A percentile compares a stretch with the other conserved stretches of the same genome.
These are phyloP conservation scores for Lepiota brunneoincarnata DNA, from an alignment of 768 basidiomycete species.

Conservation along the genomic window DNA sequence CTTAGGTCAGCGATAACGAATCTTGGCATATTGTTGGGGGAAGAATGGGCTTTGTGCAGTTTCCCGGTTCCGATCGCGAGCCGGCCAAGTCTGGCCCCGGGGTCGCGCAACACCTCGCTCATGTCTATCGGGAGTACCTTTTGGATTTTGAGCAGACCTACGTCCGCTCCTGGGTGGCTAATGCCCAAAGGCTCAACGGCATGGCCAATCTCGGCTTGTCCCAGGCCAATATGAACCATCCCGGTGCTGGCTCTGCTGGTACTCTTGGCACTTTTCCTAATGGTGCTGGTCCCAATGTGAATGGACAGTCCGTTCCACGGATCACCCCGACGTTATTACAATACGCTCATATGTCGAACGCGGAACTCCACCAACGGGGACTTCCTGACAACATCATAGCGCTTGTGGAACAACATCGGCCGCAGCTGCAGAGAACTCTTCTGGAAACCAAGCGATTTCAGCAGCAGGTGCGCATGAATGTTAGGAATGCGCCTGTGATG, in stretches of 20 bases:
- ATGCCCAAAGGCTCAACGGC: conserved; percentile 10
- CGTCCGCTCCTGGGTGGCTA: conserved; percentile 35
- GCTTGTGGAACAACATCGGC: conserved; percentile 56
- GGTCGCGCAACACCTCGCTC: conserved; percentile 55
- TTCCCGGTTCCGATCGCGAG: conserved; percentile 57
- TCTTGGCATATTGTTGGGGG: conserved; percentile 67
- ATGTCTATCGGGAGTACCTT: conserved; percentile 61
- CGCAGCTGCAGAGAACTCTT: conserved; percentile 37
- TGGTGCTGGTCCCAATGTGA: background rate
- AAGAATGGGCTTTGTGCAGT: conserved; percentile 63
- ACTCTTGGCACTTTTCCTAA: background rate
- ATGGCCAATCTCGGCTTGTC: background rate
- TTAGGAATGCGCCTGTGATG: conserved; percentile 12
- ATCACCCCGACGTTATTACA: conserved; percentile 21
- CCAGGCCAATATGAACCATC: background rate
- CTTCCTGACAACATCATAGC: conserved; percentile 49
- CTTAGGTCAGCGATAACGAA: conserved; percentile 54
- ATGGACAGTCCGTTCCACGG: background rate
- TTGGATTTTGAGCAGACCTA: conserved; percentile 55
- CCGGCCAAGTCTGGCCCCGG: conserved; percentile 62
- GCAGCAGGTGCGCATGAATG: conserved; percentile 23
- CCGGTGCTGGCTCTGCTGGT: background rate
- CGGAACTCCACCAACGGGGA: conserved; percentile 51
- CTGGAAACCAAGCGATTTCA: conserved; percentile 38
- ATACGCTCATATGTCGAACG: conserved; percentile 41